phyloP scores from a whole-genome alignment of 2,329 filamentous ascomycete species.

The Verticillium isaacii region DNA sequence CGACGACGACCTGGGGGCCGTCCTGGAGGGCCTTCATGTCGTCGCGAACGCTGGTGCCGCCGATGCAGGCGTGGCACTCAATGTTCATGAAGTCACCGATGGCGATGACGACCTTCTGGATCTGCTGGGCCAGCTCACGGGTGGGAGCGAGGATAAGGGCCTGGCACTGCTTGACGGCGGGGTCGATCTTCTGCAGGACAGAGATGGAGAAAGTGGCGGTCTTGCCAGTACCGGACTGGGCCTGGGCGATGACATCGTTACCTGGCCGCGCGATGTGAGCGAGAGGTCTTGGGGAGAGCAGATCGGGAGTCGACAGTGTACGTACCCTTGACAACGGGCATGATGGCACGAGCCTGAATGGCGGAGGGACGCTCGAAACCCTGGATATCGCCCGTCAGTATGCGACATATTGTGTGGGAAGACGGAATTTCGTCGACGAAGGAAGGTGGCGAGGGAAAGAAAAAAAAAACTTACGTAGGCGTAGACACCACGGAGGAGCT shows the following conservation, averaged over 20 bases:
- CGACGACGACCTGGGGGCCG: slow-evolving; percentile 94
- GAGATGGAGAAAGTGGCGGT: slow-evolving; percentile 99
- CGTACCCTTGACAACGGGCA: slow-evolving; percentile 99
- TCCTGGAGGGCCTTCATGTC: slow-evolving; percentile 98
- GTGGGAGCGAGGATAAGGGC: slow-evolving; percentile 96
- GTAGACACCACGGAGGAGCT: slow-evolving; percentile 79
- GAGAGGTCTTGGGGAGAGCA: slow-evolving; percentile 1
- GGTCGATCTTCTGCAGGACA: slow-evolving; percentile 97
- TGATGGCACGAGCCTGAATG: slow-evolving; percentile 99
- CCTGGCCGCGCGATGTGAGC: slow-evolving; percentile 41
- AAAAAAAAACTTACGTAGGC: slow-evolving; percentile 1
- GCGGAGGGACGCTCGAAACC: slow-evolving; percentile 83
- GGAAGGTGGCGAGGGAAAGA: not conserved
- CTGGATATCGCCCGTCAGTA: not conserved
- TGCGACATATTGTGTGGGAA: not conserved
- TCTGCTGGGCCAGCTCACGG: slow-evolving; percentile 97
- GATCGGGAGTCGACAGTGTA: not conserved
- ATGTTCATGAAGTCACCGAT: slow-evolving; percentile 99
- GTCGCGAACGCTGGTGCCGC: slow-evolving; percentile 95
- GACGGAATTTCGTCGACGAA: not conserved
- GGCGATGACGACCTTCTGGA: slow-evolving; percentile 98
- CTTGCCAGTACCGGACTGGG: slow-evolving; percentile 99
- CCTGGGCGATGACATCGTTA: slow-evolving; percentile 99
- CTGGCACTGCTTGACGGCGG: slow-evolving; percentile 92
- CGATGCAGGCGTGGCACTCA: slow-evolving; percentile 98